Evolutionary conservation across 805 yeast species (phyloP).

Genomic region (Saturnispora silvae): DNA sequence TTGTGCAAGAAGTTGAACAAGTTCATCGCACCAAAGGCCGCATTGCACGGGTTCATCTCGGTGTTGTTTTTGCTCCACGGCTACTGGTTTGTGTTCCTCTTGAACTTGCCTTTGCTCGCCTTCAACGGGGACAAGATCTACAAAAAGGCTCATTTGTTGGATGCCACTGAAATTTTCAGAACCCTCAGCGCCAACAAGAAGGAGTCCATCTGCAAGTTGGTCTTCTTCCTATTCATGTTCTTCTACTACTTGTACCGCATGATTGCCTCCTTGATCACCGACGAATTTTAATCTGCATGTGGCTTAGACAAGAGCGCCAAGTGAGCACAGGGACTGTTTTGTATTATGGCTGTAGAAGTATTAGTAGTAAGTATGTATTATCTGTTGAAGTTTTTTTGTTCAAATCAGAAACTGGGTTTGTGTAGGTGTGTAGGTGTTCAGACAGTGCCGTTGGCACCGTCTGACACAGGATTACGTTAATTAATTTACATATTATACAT

Average conservation of each 20-base stretch:
- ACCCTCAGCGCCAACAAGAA: constrained; percentile 87
- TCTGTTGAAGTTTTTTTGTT: too few relatives aligned
- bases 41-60: constrained; percentile 63
- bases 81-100: constrained; percentile 79
- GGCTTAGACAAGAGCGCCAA: neutral
- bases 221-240: constrained; percentile 83
- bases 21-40: constrained; percentile 85
- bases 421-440: too few relatives aligned
- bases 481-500: too few relatives aligned
- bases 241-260: constrained; percentile 92
- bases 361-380: too few relatives aligned
- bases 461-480: too few relatives aligned
- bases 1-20: constrained; percentile 87
- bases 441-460: too few relatives aligned
- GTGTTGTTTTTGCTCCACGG: constrained; percentile 71
- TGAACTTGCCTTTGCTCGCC: constrained; percentile 76
- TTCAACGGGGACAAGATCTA: constrained; percentile 74
- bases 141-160: constrained; percentile 75
- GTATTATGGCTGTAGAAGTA: too few relatives aligned
- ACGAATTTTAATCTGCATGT: constrained; percentile 27
- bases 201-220: constrained; percentile 83
- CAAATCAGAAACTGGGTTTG: too few relatives aligned
- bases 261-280: constrained; percentile 85
- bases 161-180: constrained; percentile 96
- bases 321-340: too few relatives aligned